Percentiles rank a stretch among this genome's conserved stretches.
These are phyloP conservation scores for Magnusiomyces paraingens DNA, from an alignment of 1,139 yeast species.

Conservation along the genomic window DNA sequence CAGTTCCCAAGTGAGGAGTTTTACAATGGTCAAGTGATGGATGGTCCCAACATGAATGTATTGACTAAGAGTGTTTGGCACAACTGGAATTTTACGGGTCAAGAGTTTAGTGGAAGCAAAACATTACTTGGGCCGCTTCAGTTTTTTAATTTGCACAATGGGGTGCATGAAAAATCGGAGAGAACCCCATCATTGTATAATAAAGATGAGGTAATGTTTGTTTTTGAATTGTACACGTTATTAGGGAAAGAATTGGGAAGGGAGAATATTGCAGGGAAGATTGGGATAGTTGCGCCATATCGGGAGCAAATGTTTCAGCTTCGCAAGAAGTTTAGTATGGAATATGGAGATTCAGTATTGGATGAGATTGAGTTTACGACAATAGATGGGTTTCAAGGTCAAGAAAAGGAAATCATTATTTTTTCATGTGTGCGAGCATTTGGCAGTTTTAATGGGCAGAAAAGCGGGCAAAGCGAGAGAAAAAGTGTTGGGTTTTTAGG, in stretches of 20 bases:
- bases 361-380: slow-evolving; percentile 83
- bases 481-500: slow-evolving; percentile 77
- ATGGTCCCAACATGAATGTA: too few species aligned
- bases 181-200: slow-evolving; percentile 68
- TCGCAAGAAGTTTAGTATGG: slow-evolving; percentile 48
- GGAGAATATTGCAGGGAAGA: slow-evolving; percentile 56
- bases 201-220: slow-evolving; percentile 60
- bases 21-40: slow-evolving; percentile 61
- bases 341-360: slow-evolving; percentile 57
- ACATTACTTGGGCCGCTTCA: slow-evolving; percentile 67
- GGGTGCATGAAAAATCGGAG: slow-evolving; percentile 53
- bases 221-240: slow-evolving; percentile 58
- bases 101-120: slow-evolving; percentile 8
- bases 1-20: slow-evolving; percentile 81
- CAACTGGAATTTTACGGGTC: slow-evolving; percentile 50
- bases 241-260: slow-evolving; percentile 23
- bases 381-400: slow-evolving; percentile 97
- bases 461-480: slow-evolving; percentile 38
- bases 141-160: slow-evolving; percentile 59
- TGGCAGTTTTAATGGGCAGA: slow-evolving; percentile 31
- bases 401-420: slow-evolving; percentile 88
- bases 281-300: slow-evolving; percentile 93
- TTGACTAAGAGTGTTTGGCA: slow-evolving; percentile 25
- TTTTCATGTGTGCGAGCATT: slow-evolving; percentile 94
- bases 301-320: slow-evolving; percentile 72